These are phyloP conservation scores for Coemansia sp. DNA, from an alignment of 192 early-diverging fungal genomes.

Conservation along the genomic window DNA sequence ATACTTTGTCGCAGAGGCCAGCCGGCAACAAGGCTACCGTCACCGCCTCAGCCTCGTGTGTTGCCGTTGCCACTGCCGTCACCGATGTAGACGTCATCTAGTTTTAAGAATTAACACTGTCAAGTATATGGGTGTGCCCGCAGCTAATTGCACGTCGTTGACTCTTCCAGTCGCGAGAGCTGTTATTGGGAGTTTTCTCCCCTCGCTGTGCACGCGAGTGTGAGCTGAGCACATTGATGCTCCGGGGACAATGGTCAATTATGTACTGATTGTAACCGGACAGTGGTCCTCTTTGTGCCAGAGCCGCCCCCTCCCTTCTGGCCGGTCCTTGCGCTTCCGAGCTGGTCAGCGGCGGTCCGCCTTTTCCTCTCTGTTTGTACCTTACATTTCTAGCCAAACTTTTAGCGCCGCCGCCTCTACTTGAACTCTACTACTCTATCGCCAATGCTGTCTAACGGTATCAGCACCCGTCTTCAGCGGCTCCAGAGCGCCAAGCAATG, in stretches of 20 bases:
- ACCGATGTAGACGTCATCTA: not conserved
- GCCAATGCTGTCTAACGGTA: conserved; percentile 32
- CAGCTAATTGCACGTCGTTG: not conserved
- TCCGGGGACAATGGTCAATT: not conserved
- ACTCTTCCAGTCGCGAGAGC: not conserved
- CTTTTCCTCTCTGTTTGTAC: conserved; percentile 1
- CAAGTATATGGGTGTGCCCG: no score
- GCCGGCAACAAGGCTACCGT: not conserved
- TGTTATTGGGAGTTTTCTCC: not conserved
- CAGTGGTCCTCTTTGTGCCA: conserved; percentile 1
- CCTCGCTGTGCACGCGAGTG: not conserved
- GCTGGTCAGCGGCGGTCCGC: not conserved
- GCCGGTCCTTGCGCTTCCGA: not conserved
- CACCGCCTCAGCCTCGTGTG: not conserved
- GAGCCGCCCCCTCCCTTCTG: not conserved
- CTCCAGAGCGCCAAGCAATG: conserved; percentile 21
- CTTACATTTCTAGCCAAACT: conserved; percentile 1
- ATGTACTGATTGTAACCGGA: not conserved
- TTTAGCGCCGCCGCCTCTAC: not conserved
- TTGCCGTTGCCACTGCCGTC: conserved; percentile 5
- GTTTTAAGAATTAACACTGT: not conserved
- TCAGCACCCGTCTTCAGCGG: conserved; percentile 41
- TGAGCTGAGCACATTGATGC: not conserved
- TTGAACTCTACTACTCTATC: not conserved
- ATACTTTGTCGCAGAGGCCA: conserved; percentile 14